Evolutionary conservation across 805 yeast genomes (phyloP), one percentile per base, ranked within the genome.

Genomic region (Teunomyces gatunensis): DNA sequence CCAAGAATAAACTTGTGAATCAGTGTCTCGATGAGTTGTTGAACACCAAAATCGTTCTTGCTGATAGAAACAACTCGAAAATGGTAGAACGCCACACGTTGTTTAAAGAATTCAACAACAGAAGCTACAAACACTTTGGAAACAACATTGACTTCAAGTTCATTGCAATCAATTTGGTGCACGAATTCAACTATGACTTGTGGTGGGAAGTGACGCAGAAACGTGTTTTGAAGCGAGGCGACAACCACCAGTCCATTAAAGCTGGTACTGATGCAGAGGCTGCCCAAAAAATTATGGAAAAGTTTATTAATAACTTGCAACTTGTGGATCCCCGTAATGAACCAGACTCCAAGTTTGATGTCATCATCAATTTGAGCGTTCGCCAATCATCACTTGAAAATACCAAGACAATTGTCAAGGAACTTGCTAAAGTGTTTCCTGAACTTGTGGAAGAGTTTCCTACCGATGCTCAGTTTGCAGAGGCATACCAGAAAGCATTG

Each of bases 21-120:
- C 62, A 63, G 23, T 75, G 83, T 2, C 55, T 83, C 17, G 68
- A 48, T 27, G 58, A 50, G 15, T 56, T 69, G 28, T 44, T 25
- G 10, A 67, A 68, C 5, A 53, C 61, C 17, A 70, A 69, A 10
- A 83, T 81, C 25, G 89, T 89, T 1, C 67, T 89, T 42, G 73
- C 87, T 10, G 99, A 94, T 60, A 77, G 96, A 57, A 92, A 92
- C 64, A 91, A 94, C 61, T 92, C 87, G 62, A 79, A 79, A 58
- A 68, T 55, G 20, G 68, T 81, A 39, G 97, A 92, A 65, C 75
- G 99, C n/a, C n/a, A n/a, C n/a, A n/a, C n/a, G n/a, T 63, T 90
- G 1, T 76, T 90, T 47, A 75, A 72, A 2, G 81, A 80, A 54
- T 71, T 83, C 42, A 60, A 60, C 13, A 59, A 64, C 17, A 59